These are phyloP conservation scores for Saccharata proteae DNA, from an alignment of 2,329 filamentous ascomycete species.

Conservation along the genomic window DNA sequence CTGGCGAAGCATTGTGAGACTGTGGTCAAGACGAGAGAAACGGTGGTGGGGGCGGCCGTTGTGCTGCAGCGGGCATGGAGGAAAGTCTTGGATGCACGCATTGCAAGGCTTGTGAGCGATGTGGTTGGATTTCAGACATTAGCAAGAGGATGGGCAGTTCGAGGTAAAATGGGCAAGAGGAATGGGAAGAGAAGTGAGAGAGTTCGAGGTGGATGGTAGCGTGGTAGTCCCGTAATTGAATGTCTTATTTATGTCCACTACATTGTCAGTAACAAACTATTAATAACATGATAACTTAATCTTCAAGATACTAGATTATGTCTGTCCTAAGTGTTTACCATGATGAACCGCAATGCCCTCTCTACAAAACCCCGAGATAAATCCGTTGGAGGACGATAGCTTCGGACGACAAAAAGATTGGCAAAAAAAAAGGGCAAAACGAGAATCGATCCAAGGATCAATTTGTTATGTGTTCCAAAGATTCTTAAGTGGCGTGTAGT, in stretches of 20 bases:
- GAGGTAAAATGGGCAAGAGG: too few species aligned
- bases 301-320: too few species aligned
- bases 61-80: slow-evolving; percentile 34
- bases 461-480: slow-evolving; percentile 36
- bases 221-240: too few species aligned
- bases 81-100: slow-evolving; percentile 22
- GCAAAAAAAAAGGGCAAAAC: slow-evolving; percentile 6
- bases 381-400: too few species aligned
- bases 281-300: too few species aligned
- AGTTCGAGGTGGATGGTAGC: too few species aligned
- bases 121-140: slow-evolving; percentile 31
- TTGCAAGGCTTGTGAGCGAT: slow-evolving; percentile 23
- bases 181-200: too few species aligned
- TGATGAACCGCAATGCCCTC: too few species aligned
- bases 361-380: too few species aligned
- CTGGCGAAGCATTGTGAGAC: slow-evolving; percentile 35
- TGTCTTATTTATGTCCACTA: too few species aligned
- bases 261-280: too few species aligned
- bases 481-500: slow-evolving; percentile 47
- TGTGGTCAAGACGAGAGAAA: slow-evolving; percentile 33
- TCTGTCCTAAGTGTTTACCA: too few species aligned
- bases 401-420: slow-evolving; percentile 1
- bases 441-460: slow-evolving; percentile 7
- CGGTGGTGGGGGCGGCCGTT: slow-evolving; percentile 29
- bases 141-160: slow-evolving; percentile 29